Evolutionary conservation across 768 basidiomycete genomes (phyloP).

Genomic region (Tylopilus vinaceipallidus): DNA sequence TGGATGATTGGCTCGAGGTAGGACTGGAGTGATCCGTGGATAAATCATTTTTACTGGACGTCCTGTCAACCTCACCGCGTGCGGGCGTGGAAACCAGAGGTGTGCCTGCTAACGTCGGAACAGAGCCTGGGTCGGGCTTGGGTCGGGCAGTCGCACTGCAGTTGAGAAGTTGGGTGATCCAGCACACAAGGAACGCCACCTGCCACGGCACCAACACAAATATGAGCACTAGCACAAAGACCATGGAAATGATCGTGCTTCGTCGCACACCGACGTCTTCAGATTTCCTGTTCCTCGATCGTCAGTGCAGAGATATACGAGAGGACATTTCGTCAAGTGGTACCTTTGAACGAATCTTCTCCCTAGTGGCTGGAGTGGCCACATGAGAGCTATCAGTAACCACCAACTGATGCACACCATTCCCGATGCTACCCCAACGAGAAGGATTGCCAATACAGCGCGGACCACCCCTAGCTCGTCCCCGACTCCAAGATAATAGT

Average conservation of each 20-base stretch:
- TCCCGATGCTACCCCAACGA: conserved; percentile 62
- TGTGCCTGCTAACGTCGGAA: conserved; percentile 26
- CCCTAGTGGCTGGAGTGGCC: conserved; percentile 34
- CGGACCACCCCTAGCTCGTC: conserved; percentile 42
- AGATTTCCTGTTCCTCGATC: conserved; percentile 14
- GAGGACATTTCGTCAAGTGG: neutral
- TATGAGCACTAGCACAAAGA: conserved; percentile 60
- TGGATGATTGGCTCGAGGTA: neutral
- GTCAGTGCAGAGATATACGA: neutral
- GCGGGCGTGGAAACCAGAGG: conserved; percentile 26
- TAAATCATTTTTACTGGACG: conserved; percentile 13
- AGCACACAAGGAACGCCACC: conserved; percentile 82
- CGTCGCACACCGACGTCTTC: conserved; percentile 41
- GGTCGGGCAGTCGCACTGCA: conserved; percentile 41
- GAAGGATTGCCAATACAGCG: conserved; percentile 50
- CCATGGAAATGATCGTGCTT: conserved; percentile 56
- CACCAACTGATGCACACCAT: conserved; percentile 63
- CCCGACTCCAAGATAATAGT: conserved; percentile 58
- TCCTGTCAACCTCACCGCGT: neutral
- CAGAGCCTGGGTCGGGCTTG: conserved; percentile 20
- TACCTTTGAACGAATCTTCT: conserved; percentile 17
- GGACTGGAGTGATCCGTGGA: neutral
- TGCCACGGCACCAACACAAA: conserved; percentile 87
- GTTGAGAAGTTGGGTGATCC: conserved; percentile 73
- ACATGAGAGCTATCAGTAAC: conserved; percentile 48